Conservation (phyloP, 352 stramenopile genomes). For the Phytopythium sindhum region DNA sequence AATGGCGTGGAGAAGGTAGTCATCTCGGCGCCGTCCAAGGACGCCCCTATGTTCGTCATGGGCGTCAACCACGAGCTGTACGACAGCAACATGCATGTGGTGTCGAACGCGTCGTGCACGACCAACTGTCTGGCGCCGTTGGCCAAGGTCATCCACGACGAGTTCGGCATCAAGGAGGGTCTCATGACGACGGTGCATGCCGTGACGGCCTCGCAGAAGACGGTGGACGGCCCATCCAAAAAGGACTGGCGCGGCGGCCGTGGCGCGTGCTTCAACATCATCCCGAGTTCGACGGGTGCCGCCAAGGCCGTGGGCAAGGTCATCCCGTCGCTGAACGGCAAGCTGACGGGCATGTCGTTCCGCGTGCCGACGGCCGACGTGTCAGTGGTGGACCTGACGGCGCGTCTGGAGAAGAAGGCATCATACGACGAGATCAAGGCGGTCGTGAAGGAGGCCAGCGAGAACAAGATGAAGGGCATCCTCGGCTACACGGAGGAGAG, state of each 20-base stretch:
- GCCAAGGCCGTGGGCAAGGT: slow-evolving; percentile 99
- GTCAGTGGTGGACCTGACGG: slow-evolving; percentile 70
- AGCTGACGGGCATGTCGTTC: slow-evolving; percentile 92
- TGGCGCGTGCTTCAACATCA: slow-evolving; percentile 96
- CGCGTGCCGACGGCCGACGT: slow-evolving; percentile 83
- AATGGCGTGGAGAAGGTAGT: slow-evolving; percentile 96
- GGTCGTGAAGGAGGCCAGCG: slow-evolving; percentile 92
- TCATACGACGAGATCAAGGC: slow-evolving; percentile 98
- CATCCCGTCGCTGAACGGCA: slow-evolving; percentile 92
- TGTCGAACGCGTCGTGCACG: slow-evolving; percentile 99
- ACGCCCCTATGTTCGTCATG: slow-evolving; percentile 99
- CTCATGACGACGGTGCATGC: slow-evolving; percentile 99
- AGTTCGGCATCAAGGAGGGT: slow-evolving; percentile 97
- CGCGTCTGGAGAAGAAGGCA: slow-evolving; percentile 80
- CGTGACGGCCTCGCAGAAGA: slow-evolving; percentile 97
- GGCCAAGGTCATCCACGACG: slow-evolving; percentile 98
- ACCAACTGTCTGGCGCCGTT: slow-evolving; percentile 99
- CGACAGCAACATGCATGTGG: slow-evolving; percentile 92
- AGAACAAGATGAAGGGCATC: slow-evolving; percentile 95
- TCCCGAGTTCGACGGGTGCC: slow-evolving; percentile 96
- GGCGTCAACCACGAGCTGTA: slow-evolving; percentile 97
- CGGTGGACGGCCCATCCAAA: slow-evolving; percentile 96
- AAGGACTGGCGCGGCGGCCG: slow-evolving; percentile 94
- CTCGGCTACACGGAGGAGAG: slow-evolving; percentile 98
- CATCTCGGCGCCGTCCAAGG: slow-evolving; percentile 96